Percentiles rank a stretch among this genome's conserved stretches.
These are phyloP conservation scores for Epichloe gansuensis DNA, from an alignment of 2,329 filamentous ascomycete genomes.

Conservation along the genomic window DNA sequence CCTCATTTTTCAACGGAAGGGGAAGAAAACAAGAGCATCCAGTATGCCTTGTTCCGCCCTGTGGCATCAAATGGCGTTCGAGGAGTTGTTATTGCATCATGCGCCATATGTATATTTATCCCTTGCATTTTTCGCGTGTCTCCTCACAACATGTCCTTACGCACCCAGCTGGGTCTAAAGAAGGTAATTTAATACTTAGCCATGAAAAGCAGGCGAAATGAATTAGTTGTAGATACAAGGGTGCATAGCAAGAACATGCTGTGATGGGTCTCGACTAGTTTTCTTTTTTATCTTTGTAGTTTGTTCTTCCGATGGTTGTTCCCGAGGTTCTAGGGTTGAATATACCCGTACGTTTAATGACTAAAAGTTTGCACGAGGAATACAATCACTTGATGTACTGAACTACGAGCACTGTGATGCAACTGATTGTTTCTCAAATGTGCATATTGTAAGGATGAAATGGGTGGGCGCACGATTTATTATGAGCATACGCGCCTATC, in stretches of 20 bases:
- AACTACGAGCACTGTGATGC: neutral
- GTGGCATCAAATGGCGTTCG: constrained; percentile 3
- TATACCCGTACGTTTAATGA: neutral
- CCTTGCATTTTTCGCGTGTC: neutral
- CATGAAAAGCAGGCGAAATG: too few species aligned
- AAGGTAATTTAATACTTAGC: too few species aligned
- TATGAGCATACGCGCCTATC: too few species aligned
- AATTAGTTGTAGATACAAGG: neutral
- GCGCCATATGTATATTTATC: neutral
- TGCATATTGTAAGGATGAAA: too few species aligned
- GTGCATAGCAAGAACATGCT: neutral
- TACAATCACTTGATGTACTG: neutral
- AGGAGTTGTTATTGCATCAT: neutral
- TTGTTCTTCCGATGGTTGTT: neutral
- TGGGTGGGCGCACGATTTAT: too few species aligned
- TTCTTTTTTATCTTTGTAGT: neutral
- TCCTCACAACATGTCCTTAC: neutral
- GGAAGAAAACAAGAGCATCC: neutral
- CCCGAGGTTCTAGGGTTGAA: neutral
- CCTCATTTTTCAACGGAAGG: neutral
- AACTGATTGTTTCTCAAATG: too few species aligned
- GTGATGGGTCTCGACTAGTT: neutral
- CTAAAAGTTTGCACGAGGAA: neutral
- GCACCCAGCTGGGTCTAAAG: too few species aligned
- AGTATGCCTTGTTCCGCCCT: neutral